Evolutionary conservation across 176 grass and related monocot species (phyloP), one percentile per base, ranked within the genome.

Genomic region (Triticum urartu): DNA sequence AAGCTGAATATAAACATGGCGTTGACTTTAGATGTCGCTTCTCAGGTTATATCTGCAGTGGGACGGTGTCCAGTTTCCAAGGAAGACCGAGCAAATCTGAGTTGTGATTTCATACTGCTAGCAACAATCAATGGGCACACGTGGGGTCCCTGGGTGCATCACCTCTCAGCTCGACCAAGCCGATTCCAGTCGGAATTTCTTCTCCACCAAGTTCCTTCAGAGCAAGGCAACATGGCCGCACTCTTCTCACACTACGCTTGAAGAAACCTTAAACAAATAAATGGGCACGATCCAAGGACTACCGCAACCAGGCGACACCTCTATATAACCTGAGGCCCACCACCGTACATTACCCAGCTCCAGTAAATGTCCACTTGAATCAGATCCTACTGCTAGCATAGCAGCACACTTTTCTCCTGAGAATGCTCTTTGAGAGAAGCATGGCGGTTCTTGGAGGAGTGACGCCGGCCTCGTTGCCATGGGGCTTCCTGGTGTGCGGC

Each of bases 401-500:
- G 38, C 69, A 25, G 22, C 39, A 74, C 22, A 47, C 11, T 8
- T 73, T 50, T 15, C 36, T 64, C 28, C 40, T 8, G 18, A 63
- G 4, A 72, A 54, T 54, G 50, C 50, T 54, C 15, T 33, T 20
- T 76, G 25, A 20, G 45, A 32, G 47, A 47, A 17, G 52, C 25
- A 88, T 54, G 50, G 50, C 79, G 87, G 15, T 66, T 66, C 81
- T 84, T 64, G 50, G 50, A 54, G 40, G 10, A 22, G 8, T 26
- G 32, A n/a, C 69, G 34, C 59, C 15, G 5, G 52, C 38, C 64
- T 71, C 73, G 17, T 10, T 64, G 50, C 62, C 81, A 38, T 90
- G 81, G 77, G 90, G 70, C 88, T 1, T 88, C 25, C 32, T 90
- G 33, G 36, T 71, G 33, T 47, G 70, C 60, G 71, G 63, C 18